phyloP scores from a whole-genome alignment of 2,329 filamentous ascomycete species.

The Aspergillus jensenii region DNA sequence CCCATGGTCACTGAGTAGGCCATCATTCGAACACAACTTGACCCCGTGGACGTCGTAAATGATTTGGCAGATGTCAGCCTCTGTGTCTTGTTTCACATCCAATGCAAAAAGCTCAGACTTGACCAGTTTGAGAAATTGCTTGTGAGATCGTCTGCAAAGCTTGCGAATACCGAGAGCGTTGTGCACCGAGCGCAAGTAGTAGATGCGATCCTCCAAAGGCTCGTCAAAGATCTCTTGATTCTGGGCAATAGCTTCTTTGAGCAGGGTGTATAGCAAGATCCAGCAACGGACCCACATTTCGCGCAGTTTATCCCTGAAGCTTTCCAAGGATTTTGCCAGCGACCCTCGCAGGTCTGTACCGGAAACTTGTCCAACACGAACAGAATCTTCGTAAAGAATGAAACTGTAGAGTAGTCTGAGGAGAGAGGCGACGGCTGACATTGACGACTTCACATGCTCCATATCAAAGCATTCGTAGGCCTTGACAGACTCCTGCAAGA shows the following conservation, averaged over 20 bases:
- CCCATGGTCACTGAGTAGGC: constrained; percentile 71
- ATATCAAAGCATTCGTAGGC: constrained; percentile 84
- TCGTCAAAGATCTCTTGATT: constrained; percentile 63
- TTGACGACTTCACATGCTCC: constrained; percentile 70
- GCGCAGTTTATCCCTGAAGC: constrained; percentile 68
- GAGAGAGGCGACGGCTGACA: constrained; percentile 69
- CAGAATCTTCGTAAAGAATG: constrained; percentile 78
- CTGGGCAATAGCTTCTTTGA: constrained; percentile 73
- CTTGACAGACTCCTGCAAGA: constrained; percentile 61
- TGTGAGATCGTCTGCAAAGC: constrained; percentile 81
- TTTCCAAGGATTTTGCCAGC: constrained; percentile 41
- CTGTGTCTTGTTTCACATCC: constrained; percentile 75
- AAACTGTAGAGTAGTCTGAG: constrained; percentile 75
- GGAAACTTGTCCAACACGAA: constrained; percentile 72
- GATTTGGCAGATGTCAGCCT: constrained; percentile 82
- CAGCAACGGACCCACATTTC: constrained; percentile 87
- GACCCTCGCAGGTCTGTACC: constrained; percentile 58
- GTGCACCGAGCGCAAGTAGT: constrained; percentile 79
- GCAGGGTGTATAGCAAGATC: constrained; percentile 79
- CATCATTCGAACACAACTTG: constrained; percentile 69
- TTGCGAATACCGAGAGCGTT: constrained; percentile 79
- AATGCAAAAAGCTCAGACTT: constrained; percentile 80
- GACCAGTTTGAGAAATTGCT: constrained; percentile 85
- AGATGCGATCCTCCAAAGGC: constrained; percentile 70
- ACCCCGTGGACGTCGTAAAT: constrained; percentile 80